Evolutionary conservation across 2,329 filamentous ascomycete species (phyloP), one percentile per base, ranked within the genome.

Genomic region (Cladosporium colombiae): DNA sequence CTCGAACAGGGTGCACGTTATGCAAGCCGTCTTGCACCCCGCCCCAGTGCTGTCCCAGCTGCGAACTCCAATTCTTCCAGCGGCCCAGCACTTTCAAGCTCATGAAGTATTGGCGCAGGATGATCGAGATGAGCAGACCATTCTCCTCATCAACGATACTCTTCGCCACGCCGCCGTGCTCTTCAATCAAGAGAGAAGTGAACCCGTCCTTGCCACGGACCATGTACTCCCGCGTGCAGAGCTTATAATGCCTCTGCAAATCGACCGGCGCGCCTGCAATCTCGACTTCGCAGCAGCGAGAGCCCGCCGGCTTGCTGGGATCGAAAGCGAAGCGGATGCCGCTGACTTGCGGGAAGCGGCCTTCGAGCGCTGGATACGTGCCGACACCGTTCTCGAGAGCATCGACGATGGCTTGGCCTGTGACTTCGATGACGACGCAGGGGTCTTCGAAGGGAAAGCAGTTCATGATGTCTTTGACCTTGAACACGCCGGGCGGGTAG

Each of bases 51-150:
- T 81, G 78, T 18, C 83, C 80, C 74, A 91, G 81, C 66, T 83
- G 84, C 1, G 84, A 81, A 16, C 89, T 86, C 81, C 91, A 91
- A 66, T 88, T 84, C 67, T 86, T 88, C 93, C 93, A 97, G 72
- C 87, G 87, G 21, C 92, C 91, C 29, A 96, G 80, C 0, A 93
- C 89, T 65, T 91, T 91, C 52, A 96, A 83, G 7, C 89, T 91
- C 85, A 96, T 90, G 78, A 97, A 97, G 78, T 96, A 97, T 75
- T 97, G 93, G 14, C 93, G 87, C 23, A 97, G 83, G 76, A 97
- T 89, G 74, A 91, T 91, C 58, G 90, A 93, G 72, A 97, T 91
- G 65, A 97, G 83, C 18, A 96, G 88, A 3, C 93, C 93, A 70
- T 91, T 93, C 75, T 97, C 93, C 73, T 96, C 92, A 33, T 88